Conservation (phyloP, 495 filamentous ascomycete species). For the Penicillium salamii region DNA sequence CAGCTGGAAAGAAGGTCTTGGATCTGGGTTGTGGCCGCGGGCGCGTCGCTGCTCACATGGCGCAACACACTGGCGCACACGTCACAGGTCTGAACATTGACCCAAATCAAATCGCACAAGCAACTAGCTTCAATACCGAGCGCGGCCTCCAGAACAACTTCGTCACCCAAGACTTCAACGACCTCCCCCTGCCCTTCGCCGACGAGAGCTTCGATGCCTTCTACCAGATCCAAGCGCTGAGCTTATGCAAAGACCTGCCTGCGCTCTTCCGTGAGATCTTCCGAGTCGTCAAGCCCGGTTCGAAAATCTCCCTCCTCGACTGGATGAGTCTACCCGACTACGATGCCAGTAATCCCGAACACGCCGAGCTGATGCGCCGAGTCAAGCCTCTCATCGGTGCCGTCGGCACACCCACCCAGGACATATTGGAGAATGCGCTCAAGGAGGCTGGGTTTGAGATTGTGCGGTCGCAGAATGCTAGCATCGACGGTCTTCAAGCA, state of each 20-base stretch:
- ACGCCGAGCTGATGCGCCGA: constrained; percentile 55
- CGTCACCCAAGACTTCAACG: constrained; percentile 56
- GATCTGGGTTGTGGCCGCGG: constrained; percentile 62
- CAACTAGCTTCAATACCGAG: constrained; percentile 47
- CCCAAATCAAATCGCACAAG: constrained; percentile 58
- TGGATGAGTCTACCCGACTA: constrained; percentile 58
- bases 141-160: constrained; percentile 52
- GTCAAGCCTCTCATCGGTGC: constrained; percentile 64
- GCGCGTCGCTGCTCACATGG: constrained; percentile 61
- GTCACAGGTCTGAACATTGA: constrained; percentile 64
- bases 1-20: constrained; percentile 49
- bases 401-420: constrained; percentile 59
- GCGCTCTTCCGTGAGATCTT: constrained; percentile 53
- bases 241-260: constrained; percentile 55
- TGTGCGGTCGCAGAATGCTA: constrained; percentile 54
- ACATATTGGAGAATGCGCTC: constrained; percentile 50
- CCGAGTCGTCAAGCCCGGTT: constrained; percentile 57
- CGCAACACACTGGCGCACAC: constrained; percentile 49
- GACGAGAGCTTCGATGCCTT: constrained; percentile 58
- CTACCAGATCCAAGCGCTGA: constrained; percentile 64
- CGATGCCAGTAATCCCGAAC: constrained; percentile 51
- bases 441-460: constrained; percentile 53
- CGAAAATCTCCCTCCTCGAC: constrained; percentile 55
- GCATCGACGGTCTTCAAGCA: constrained; percentile 55
- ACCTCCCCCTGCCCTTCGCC: constrained; percentile 55